Evolutionary conservation across 2,329 filamentous ascomycete species (phyloP), one percentile per base, ranked within the genome.

Genomic region (Alternaria conjuncta): DNA sequence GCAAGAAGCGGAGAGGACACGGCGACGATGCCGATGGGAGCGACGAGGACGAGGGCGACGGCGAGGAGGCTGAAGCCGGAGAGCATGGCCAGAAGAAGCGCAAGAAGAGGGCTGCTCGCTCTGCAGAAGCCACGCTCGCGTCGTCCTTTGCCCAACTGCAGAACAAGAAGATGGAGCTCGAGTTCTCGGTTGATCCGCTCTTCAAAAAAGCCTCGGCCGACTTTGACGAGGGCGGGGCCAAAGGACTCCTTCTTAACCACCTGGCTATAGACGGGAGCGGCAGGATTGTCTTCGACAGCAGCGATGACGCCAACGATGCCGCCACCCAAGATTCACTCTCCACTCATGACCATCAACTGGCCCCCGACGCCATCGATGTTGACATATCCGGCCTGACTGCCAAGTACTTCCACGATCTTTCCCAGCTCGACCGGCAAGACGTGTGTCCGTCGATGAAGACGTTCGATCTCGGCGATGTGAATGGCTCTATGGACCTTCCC

Each of bases 191-290:
- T 6, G 96, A 99, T 76, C 96, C 96, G 3, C 83, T 99, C n/a
- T 99, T 99, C 87, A 99, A 99, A 78, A 99, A 99, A 77, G 95
- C 95, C 1, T 97, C 95, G 6, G 96, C 96, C 46, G 96, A 99
- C 82, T 99, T 99, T 70, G 96, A 99, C 77, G 96, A 99, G 82
- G 96, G 96, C 20, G 96, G 96, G 60, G 96, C 96, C 60, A 99
- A 98, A 81, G 96, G 96, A 20, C 85, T 99, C 45, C 85, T 99
- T 20, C 86, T 99, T 30, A 99, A 99, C 76, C 95, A 99, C 80
- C 85, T 99, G n/a, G 93, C 95, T 76, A 97, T 99, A 68, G 96
- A 99, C 79, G 88, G 89, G 2, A 89, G 93, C 68, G 96, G 96
- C 45, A 89, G 95, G 36, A 99, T 99, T 66, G 94, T 99, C 6